These are phyloP conservation scores for Dipodascus geniculatus DNA, from an alignment of 805 yeast species.

Conservation along the genomic window DNA sequence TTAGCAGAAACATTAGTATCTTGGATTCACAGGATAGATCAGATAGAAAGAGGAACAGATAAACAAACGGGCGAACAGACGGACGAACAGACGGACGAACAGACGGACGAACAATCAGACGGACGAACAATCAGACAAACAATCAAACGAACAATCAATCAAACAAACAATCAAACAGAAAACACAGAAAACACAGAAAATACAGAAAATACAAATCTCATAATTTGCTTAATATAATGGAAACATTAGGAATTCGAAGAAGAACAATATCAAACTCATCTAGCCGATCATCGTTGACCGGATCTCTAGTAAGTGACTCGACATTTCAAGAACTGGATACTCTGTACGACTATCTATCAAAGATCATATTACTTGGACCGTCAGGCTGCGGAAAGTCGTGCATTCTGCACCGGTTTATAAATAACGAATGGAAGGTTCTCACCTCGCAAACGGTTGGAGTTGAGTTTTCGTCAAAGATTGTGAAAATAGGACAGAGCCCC, in stretches of 20 bases:
- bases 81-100: too few species aligned
- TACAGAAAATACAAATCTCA: too few species aligned
- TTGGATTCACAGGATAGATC: too few species aligned
- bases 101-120: too few species aligned
- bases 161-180: too few species aligned
- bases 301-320: background rate
- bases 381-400: slow-evolving; percentile 39
- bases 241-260: background rate
- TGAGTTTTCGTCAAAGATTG: slow-evolving; percentile 28
- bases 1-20: too few species aligned
- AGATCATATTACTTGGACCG: slow-evolving; percentile 33
- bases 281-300: slow-evolving; percentile 1
- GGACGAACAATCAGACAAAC: too few species aligned
- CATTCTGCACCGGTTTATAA: slow-evolving; percentile 30
- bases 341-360: slow-evolving; percentile 28
- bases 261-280: background rate
- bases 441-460: slow-evolving; percentile 30
- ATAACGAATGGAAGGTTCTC: slow-evolving; percentile 25
- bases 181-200: too few species aligned
- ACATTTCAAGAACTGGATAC: slow-evolving; percentile 12
- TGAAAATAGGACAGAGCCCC: slow-evolving; percentile 22
- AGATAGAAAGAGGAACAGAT: too few species aligned
- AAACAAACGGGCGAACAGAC: too few species aligned
- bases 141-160: too few species aligned
- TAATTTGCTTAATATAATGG: background rate